Evolutionary conservation across 2,329 filamentous ascomycete species (phyloP).

Genomic region (Zymoseptoria passerinii): DNA sequence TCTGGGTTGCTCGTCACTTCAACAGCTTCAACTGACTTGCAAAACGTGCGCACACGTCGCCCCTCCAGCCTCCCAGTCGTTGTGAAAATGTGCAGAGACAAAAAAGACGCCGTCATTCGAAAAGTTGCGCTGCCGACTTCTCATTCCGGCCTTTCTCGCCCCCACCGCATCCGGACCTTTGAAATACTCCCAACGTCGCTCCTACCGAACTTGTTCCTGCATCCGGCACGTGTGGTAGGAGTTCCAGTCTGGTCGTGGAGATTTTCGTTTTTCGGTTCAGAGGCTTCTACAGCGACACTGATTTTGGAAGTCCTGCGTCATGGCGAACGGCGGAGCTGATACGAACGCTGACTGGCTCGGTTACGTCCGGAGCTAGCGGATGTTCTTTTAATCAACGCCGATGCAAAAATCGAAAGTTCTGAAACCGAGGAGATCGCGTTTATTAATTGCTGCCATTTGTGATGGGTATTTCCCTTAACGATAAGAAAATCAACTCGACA

Average conservation of each 20-base stretch:
- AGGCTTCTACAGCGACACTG: neutral
- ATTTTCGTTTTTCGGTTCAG: no score
- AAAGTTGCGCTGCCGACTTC: neutral
- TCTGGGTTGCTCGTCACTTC: no score
- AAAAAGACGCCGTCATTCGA: neutral
- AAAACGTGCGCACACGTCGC: no score
- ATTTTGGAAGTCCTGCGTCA: neutral
- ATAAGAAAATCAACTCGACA: no score
- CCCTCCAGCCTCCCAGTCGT: no score
- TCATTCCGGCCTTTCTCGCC: neutral
- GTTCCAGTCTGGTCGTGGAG: no score
- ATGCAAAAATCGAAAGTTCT: no score
- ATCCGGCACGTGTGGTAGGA: neutral
- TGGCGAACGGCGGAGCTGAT: no score
- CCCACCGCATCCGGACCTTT: neutral
- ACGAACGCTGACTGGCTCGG: no score
- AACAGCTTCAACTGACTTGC: no score
- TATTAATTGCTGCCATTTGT: conserved; percentile 3
- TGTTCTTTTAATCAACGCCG: neutral
- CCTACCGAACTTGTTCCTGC: neutral
- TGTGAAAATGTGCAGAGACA: neutral
- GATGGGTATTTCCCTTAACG: neutral
- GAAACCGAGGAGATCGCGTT: no score
- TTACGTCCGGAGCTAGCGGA: neutral
- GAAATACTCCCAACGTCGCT: neutral